Percentiles rank a stretch among this genome's conserved stretches.
Conservation (phyloP, 805 yeast genomes). For the Kuraishia floccosa region DNA sequence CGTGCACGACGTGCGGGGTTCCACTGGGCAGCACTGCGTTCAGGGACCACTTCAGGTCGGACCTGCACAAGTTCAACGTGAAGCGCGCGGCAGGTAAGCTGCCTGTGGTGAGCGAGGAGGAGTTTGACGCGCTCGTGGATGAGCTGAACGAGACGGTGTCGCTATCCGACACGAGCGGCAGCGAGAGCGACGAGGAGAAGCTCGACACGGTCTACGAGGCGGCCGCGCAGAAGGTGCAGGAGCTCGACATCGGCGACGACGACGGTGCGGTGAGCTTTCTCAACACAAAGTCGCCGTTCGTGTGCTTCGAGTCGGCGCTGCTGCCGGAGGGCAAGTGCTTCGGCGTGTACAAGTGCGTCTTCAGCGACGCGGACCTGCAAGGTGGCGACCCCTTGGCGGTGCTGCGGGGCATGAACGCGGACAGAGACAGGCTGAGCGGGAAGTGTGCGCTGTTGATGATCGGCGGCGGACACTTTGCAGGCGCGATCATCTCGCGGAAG, state of each 20-base stretch:
- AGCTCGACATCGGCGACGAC: conserved; percentile 10
- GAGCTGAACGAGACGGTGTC: conserved; percentile 47
- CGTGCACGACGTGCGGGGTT: conserved; percentile 7
- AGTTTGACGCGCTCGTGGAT: conserved; percentile 45
- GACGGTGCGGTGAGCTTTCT: conserved; percentile 35
- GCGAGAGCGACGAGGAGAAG: conserved; percentile 10
- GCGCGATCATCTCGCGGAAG: conserved; percentile 76
- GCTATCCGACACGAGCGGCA: conserved; percentile 37
- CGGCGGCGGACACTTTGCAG: conserved; percentile 98
- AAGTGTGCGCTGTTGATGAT: conserved; percentile 82
- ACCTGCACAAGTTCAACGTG: conserved; percentile 46
- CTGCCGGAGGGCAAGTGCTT: conserved; percentile 37
- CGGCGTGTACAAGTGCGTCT: conserved; percentile 58
- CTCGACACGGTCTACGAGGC: not conserved
- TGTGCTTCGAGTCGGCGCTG: conserved; percentile 40
- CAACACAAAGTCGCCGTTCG: conserved; percentile 61
- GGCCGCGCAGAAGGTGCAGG: not conserved
- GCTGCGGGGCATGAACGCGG: conserved; percentile 25
- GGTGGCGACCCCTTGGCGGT: conserved; percentile 34
- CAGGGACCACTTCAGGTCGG: conserved; percentile 43
- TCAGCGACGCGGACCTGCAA: conserved; percentile 29
- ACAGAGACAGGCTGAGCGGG: conserved; percentile 9
- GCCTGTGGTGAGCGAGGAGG: conserved; percentile 36
- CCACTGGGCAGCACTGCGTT: conserved; percentile 6
- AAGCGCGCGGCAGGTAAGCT: conserved; percentile 38